A percentile compares a stretch with the other conserved stretches of the same genome.
Conservation (phyloP, 768 basidiomycete species). For the Boletus pseudo-olivaceus region DNA sequence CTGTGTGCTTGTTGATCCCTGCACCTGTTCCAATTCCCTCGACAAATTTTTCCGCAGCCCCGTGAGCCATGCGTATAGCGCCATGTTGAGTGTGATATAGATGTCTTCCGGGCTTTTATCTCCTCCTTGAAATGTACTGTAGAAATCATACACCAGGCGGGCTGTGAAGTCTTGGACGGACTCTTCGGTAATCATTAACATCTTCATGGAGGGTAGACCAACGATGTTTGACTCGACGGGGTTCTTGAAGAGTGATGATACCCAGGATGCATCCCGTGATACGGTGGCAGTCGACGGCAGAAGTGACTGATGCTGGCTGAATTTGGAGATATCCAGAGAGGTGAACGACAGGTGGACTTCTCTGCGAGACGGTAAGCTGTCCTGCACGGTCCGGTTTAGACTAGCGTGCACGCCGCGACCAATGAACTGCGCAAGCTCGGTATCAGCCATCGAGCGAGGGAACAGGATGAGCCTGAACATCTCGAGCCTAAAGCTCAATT, state of each 20-base stretch:
- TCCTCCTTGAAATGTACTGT: constrained; percentile 62
- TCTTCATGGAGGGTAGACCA: constrained; percentile 76
- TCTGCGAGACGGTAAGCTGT: constrained; percentile 49
- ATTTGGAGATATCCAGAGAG: constrained; percentile 72
- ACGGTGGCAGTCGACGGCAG: constrained; percentile 37
- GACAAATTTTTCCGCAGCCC: constrained; percentile 70
- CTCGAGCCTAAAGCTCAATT: constrained; percentile 68
- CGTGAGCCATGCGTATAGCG: constrained; percentile 79
- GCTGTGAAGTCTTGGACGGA: constrained; percentile 36
- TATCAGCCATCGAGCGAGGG: constrained; percentile 74
- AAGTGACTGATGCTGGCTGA: constrained; percentile 57
- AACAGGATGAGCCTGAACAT: constrained; percentile 69
- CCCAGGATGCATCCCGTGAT: constrained; percentile 52
- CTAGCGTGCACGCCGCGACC: constrained; percentile 67
- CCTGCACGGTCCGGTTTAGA: constrained; percentile 59
- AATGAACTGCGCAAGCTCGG: constrained; percentile 73
- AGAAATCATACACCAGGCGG: constrained; percentile 63
- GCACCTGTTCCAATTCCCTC: constrained; percentile 74
- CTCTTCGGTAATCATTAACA: constrained; percentile 77
- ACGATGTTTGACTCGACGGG: constrained; percentile 73
- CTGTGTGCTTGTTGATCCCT: constrained; percentile 51
- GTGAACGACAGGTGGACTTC: constrained; percentile 71
- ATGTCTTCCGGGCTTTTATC: constrained; percentile 66
- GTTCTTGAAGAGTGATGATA: constrained; percentile 55
- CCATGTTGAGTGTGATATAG: constrained; percentile 81